Percentiles rank a stretch among this genome's conserved stretches.
These are phyloP conservation scores for Verruconis gallopava DNA, from an alignment of 2,329 filamentous ascomycete genomes.

Conservation along the genomic window DNA sequence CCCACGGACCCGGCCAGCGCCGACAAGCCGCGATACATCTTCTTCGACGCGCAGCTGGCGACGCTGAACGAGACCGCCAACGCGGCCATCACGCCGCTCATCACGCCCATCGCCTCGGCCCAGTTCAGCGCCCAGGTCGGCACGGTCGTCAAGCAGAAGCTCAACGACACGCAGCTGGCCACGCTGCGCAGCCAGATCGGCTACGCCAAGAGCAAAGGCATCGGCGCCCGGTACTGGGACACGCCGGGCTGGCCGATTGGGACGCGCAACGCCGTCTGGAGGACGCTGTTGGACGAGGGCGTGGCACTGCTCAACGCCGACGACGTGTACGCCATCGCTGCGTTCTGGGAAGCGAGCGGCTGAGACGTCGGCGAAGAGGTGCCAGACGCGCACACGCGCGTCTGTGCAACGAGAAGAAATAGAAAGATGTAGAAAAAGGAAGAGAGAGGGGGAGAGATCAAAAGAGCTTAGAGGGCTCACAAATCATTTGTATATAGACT, in stretches of 20 bases:
- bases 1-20: conserved; percentile 23
- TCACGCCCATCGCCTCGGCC: conserved; percentile 43
- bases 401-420: too few species aligned
- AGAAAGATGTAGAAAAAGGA: too few species aligned
- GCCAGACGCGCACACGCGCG: too few species aligned
- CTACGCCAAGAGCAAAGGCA: conserved; percentile 42
- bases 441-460: too few species aligned
- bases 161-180: conserved; percentile 38
- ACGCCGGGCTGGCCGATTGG: conserved; percentile 46
- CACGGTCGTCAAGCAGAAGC: conserved; percentile 19
- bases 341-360: conserved; percentile 15
- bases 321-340: conserved; percentile 42
- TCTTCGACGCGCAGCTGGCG: conserved; percentile 46
- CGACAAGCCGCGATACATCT: conserved; percentile 37
- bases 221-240: conserved; percentile 50
- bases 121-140: conserved; percentile 34
- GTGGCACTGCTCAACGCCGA: conserved; percentile 52
- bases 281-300: conserved; percentile 41
- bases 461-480: too few species aligned
- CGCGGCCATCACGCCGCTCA: conserved; percentile 32
- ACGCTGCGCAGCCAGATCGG: conserved; percentile 39
- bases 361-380: conserved; percentile 2
- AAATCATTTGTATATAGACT: too few species aligned
- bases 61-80: conserved; percentile 28
- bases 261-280: conserved; percentile 47